Percentiles rank a stretch among this genome's conserved stretches.
These are phyloP conservation scores for Pythium guiyangense DNA, from an alignment of 352 stramenopile species.

Conservation along the genomic window DNA sequence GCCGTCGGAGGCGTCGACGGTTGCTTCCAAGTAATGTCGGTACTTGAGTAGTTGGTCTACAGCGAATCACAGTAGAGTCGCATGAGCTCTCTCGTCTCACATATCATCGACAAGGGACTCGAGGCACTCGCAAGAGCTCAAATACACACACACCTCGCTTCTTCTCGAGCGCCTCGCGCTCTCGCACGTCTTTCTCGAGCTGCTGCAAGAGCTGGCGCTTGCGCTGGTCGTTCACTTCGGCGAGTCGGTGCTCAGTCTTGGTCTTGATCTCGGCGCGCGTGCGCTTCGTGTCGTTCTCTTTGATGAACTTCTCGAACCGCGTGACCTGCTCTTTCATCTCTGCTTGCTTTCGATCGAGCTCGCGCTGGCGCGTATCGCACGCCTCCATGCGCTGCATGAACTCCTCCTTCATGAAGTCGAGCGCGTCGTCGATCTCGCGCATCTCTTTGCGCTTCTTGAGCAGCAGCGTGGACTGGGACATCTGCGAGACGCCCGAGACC, in stretches of 20 bases:
- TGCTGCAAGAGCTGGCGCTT: constrained; percentile 69
- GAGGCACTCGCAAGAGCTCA: background rate
- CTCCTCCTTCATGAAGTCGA: constrained; percentile 93
- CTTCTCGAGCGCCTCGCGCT: constrained; percentile 65
- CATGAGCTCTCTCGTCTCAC: background rate
- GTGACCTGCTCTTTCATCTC: constrained; percentile 91
- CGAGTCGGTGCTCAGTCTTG: constrained; percentile 77
- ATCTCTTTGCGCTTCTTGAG: constrained; percentile 93
- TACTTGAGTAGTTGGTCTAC: constrained; percentile 78
- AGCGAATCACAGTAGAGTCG: background rate
- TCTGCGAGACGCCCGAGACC: constrained; percentile 82
- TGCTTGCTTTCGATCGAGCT: constrained; percentile 84
- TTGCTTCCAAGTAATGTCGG: constrained; percentile 76
- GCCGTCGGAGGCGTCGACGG: constrained; percentile 76
- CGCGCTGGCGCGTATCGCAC: constrained; percentile 70
- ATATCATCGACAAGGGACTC: background rate
- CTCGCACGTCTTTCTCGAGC: constrained; percentile 64
- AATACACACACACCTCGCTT: constrained; percentile 34
- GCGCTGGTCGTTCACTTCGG: constrained; percentile 74
- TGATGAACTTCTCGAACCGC: constrained; percentile 93
- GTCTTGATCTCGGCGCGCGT: constrained; percentile 84
- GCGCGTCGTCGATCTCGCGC: constrained; percentile 87
- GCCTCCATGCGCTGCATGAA: constrained; percentile 86
- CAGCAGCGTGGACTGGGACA: constrained; percentile 87
- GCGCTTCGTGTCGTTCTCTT: constrained; percentile 91